phyloP scores from a whole-genome alignment of 148 eudicot genomes.

The Dysphania ambrosioides region DNA sequence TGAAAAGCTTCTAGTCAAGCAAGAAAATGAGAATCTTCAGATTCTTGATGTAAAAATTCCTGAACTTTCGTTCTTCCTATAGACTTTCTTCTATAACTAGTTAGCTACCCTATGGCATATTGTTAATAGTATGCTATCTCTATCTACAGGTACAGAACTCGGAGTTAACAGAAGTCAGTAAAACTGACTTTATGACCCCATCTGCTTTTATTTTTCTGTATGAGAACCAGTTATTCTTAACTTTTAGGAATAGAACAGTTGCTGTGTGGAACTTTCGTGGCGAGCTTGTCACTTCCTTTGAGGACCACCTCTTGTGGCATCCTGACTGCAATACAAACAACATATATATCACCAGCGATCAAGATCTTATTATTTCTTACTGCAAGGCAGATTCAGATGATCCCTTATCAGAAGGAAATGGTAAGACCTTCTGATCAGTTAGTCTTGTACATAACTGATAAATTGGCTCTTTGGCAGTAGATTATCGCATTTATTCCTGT shows the following conservation, averaged over 20 bases:
- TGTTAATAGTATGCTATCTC: conserved; percentile 18
- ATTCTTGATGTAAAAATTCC: conserved; percentile 74
- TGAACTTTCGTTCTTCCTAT: background rate
- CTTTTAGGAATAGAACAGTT: conserved; percentile 83
- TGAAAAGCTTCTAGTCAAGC: conserved; percentile 98
- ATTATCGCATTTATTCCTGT: background rate
- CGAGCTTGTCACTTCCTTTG: conserved; percentile 94
- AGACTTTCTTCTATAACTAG: background rate
- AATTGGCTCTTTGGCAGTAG: background rate
- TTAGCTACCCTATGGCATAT: background rate
- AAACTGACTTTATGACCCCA: conserved; percentile 91
- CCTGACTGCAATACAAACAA: conserved; percentile 98
- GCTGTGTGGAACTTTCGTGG: conserved; percentile 99
- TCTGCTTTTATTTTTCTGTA: conserved; percentile 95
- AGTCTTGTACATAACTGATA: background rate
- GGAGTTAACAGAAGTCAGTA: conserved; percentile 85
- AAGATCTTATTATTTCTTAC: conserved; percentile 95
- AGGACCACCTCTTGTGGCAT: conserved; percentile 98
- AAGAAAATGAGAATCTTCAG: conserved; percentile 93
- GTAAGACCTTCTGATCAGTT: conserved; percentile 31
- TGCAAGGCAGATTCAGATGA: conserved; percentile 92
- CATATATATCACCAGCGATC: conserved; percentile 93
- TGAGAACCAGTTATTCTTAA: conserved; percentile 88
- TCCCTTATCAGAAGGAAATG: conserved; percentile 62
- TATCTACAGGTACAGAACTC: conserved; percentile 70